These are phyloP conservation scores for Lycium ferocissimum DNA, from an alignment of 257 asterid species.

Conservation along the genomic window DNA sequence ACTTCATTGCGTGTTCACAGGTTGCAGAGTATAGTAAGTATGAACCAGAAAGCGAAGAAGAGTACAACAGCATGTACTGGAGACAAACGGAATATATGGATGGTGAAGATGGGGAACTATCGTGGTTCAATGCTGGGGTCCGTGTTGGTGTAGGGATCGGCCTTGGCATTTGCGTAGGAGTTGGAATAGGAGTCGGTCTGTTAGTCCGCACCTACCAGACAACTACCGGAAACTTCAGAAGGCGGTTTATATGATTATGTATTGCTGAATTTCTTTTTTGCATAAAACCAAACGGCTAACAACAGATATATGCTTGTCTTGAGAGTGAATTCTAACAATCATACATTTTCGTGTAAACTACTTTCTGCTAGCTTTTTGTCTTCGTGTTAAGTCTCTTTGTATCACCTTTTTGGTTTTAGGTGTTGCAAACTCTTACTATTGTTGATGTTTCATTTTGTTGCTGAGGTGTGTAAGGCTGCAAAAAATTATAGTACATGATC, in stretches of 20 bases:
- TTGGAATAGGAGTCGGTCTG: conserved; percentile 49
- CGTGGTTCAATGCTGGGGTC: conserved; percentile 47
- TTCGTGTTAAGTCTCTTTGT: not conserved
- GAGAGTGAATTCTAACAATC: conserved; percentile 21
- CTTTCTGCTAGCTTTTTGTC: not conserved
- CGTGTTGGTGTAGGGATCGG: conserved; percentile 50
- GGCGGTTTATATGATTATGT: conserved; percentile 53
- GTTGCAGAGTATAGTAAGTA: conserved; percentile 38
- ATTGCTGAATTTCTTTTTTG: not conserved
- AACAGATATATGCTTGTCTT: conserved; percentile 23
- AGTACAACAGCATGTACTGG: conserved; percentile 46
- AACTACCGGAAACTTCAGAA: conserved; percentile 58
- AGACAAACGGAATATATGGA: conserved; percentile 44
- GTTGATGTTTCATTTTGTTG: conserved; percentile 25
- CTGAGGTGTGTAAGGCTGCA: conserved; percentile 18
- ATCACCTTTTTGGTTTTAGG: not conserved
- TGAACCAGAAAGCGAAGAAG: conserved; percentile 52
- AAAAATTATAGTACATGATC: not conserved
- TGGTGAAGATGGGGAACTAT: conserved; percentile 50
- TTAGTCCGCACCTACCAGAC: conserved; percentile 44
- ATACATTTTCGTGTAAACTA: conserved; percentile 15
- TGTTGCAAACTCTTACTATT: not conserved
- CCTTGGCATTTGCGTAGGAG: conserved; percentile 47
- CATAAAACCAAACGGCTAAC: conserved; percentile 28
- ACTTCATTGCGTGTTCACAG: conserved; percentile 35